Conservation (phyloP, 495 filamentous ascomycete genomes). For the Xylaria longipes region DNA sequence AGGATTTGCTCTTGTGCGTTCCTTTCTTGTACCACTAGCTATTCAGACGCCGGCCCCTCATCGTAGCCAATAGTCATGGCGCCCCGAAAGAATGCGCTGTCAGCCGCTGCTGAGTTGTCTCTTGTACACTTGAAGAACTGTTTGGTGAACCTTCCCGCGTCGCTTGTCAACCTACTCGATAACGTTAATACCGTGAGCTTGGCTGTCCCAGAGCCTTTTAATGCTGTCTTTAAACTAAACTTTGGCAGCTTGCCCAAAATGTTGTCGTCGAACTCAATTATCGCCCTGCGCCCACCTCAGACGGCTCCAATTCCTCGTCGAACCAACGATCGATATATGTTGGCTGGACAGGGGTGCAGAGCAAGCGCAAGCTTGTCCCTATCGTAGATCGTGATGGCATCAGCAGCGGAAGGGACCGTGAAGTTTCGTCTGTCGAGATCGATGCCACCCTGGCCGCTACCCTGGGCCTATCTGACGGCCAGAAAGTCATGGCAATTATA, state of each 20-base stretch:
- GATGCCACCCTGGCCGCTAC: conserved; percentile 88
- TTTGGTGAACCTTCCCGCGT: conserved; percentile 89
- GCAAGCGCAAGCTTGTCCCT: conserved; percentile 77
- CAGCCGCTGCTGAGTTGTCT: conserved; percentile 76
- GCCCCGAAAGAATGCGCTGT: conserved; percentile 67
- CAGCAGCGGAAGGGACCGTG: conserved; percentile 69
- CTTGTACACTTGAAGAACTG: conserved; percentile 89
- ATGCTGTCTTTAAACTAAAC: conserved; percentile 24
- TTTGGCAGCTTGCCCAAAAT: conserved; percentile 81
- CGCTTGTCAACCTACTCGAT: conserved; percentile 79
- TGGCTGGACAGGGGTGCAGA: conserved; percentile 97
- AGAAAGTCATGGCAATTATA: conserved; percentile 74
- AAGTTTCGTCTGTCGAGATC: conserved; percentile 79
- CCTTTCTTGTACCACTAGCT: not conserved
- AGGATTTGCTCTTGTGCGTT: not conserved
- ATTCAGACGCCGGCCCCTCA: conserved; percentile 24
- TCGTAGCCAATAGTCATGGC: conserved; percentile 55
- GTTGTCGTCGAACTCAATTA: conserved; percentile 89
- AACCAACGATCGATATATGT: conserved; percentile 75
- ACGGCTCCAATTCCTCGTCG: conserved; percentile 42
- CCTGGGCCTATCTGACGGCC: conserved; percentile 80
- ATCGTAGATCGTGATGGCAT: conserved; percentile 77
- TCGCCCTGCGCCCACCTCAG: conserved; percentile 49
- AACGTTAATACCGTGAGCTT: conserved; percentile 83
- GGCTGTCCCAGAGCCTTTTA: not conserved